Evolutionary conservation across 371 early-diverging fungal genomes (phyloP), one percentile per base, ranked within the genome.

Genomic region (Circinella minor): DNA sequence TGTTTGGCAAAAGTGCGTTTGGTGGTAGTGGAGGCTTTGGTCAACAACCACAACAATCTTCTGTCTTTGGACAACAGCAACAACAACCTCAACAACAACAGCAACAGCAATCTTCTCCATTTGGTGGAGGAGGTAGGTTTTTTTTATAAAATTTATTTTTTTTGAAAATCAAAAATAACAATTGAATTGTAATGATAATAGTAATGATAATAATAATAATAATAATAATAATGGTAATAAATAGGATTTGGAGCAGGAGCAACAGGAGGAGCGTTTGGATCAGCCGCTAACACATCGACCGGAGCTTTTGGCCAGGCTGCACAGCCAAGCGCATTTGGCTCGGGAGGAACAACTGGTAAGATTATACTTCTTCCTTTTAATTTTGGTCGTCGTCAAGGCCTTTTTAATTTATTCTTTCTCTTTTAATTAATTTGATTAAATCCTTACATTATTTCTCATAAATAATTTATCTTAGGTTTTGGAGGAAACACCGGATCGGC

Each of bases 281-380:
- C 43, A 36, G 34, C 39, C 7, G 18, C 27, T 34, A 57, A 57
- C 14, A 5, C 57, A 57, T 34, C 57, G 6, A 34, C 34, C 57
- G 57, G 81, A 54, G 86, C 88, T 27, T 87, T 87, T 69, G 88
- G 89, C 55, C 84, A 84, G 54, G 78, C 84, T 63, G 72, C 82
- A 43, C 81, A 79, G 67, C 63, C 74, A 10, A 74, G 79, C 11
- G 76, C 78, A 9, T 83, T 83, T 73, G 83, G 83, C 20, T 57
- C 78, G 4, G 62, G 43, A 17, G 62, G 78, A 55, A 57, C 75
- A 46, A 49, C 81, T 55, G 78, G 83, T 83, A 77, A 67, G 46
- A 39, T 7, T 51, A 13, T 15, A 17, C 15, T 51, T 51, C 51
- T 51, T 51, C 15, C 15, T 14, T 51, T 51, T 14, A 5, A 51